These are phyloP conservation scores for Populus ilicifolia DNA, from an alignment of 345 rosid species.

Conservation along the genomic window DNA sequence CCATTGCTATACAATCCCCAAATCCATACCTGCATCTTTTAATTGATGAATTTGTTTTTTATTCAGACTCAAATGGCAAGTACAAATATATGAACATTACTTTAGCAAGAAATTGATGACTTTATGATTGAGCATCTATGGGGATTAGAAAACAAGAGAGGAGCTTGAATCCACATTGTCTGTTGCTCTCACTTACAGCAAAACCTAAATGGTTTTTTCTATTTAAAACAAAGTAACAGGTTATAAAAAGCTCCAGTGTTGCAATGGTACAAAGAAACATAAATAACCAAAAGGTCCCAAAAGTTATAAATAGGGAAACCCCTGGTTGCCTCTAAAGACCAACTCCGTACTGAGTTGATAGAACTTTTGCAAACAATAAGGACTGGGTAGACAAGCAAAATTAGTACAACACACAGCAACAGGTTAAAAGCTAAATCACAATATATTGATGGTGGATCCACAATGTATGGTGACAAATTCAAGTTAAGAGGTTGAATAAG, in stretches of 20 bases:
- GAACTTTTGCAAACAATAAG: not conserved
- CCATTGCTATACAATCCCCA: not conserved
- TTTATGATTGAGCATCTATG: not conserved
- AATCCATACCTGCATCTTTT: not conserved
- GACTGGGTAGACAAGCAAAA: not conserved
- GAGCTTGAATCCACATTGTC: not conserved
- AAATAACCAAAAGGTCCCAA: not conserved
- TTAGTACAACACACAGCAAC: not conserved
- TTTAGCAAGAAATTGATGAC: not conserved
- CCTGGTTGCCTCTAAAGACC: not conserved
- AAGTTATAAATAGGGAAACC: not conserved
- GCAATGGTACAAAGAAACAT: not conserved
- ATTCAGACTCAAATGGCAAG: not conserved
- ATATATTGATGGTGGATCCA: not conserved
- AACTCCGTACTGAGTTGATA: not conserved
- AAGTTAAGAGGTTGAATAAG: not conserved
- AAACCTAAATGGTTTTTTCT: not conserved
- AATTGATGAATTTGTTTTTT: too few species aligned
- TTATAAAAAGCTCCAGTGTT: too few species aligned
- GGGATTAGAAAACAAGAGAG: not conserved
- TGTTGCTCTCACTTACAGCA: not conserved
- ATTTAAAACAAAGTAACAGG: not conserved
- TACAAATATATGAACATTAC: not conserved
- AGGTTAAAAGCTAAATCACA: not conserved
- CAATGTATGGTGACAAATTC: not conserved